phyloP scores from a whole-genome alignment of 768 basidiomycete genomes.

The Suillus lakei region DNA sequence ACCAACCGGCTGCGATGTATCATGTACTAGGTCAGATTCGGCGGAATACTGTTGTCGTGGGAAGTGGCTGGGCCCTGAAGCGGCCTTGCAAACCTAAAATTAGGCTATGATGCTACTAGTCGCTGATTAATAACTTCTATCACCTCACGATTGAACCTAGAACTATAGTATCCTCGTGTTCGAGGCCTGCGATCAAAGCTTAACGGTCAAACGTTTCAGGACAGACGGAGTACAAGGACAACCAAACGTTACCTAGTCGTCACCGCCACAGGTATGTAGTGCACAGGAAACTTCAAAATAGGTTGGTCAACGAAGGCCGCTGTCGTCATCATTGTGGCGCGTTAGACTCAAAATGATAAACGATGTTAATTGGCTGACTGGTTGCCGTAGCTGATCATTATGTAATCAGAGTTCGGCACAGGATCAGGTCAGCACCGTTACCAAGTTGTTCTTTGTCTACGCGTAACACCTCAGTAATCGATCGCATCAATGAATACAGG shows the following conservation, averaged over 20 bases:
- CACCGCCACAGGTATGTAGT: background rate
- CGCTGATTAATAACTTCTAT: background rate
- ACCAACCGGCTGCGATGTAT: background rate
- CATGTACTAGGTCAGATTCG: background rate
- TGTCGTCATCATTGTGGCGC: background rate
- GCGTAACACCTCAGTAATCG: background rate
- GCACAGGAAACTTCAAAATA: background rate
- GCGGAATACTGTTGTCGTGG: background rate
- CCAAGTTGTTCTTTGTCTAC: background rate
- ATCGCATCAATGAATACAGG: background rate
- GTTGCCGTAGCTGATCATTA: background rate
- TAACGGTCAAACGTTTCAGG: constrained; percentile 1
- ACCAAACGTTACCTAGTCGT: background rate
- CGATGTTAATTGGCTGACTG: no score
- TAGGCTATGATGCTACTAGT: background rate
- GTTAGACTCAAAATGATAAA: no score
- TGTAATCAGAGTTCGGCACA: background rate
- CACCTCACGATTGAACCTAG: background rate
- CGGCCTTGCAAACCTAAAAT: background rate
- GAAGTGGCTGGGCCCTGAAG: background rate
- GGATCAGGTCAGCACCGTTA: background rate
- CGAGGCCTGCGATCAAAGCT: background rate
- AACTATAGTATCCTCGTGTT: background rate
- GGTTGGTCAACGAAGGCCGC: background rate
- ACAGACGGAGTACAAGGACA: background rate